Percentiles rank a stretch among this genome's conserved stretches.
Evolutionary conservation across 106 monocot species (phyloP).

Genomic region (Dendrobium chrysotoxum): DNA sequence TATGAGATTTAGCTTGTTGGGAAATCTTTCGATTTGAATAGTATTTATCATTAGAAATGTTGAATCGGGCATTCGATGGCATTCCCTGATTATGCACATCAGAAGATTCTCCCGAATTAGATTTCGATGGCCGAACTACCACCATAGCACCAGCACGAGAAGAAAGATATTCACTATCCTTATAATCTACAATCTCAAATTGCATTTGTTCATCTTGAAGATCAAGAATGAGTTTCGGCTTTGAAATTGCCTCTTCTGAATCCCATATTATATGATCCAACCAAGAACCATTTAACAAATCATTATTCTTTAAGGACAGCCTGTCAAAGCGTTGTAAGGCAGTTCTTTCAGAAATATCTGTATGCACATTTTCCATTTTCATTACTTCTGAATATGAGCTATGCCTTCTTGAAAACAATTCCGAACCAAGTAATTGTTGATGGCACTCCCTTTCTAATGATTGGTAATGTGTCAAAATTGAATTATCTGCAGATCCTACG

Average conservation of each 20-base stretch:
- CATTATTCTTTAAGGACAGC: slow-evolving; percentile 66
- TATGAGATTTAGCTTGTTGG: slow-evolving; percentile 77
- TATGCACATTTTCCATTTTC: slow-evolving; percentile 12
- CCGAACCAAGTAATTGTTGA: slow-evolving; percentile 29
- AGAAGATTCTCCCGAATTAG: slow-evolving; percentile 21
- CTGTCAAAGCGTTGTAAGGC: slow-evolving; percentile 32
- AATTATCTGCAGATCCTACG: slow-evolving; percentile 20
- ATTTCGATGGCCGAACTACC: slow-evolving; percentile 34
- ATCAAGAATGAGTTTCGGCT: slow-evolving; percentile 91
- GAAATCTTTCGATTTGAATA: slow-evolving; percentile 74
- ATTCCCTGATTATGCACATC: slow-evolving; percentile 41
- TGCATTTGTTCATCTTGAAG: slow-evolving; percentile 94
- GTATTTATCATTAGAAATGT: slow-evolving; percentile 96
- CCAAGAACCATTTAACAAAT: slow-evolving; percentile 80
- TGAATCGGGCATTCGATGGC: slow-evolving; percentile 45
- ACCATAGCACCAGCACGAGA: slow-evolving; percentile 78
- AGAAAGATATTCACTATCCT: slow-evolving; percentile 38
- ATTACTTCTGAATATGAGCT: slow-evolving; percentile 12
- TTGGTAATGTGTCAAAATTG: slow-evolving; percentile 1
- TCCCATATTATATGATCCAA: slow-evolving; percentile 87
- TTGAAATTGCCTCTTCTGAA: slow-evolving; percentile 40
- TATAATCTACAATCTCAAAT: slow-evolving; percentile 75
- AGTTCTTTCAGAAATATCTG: slow-evolving; percentile 14
- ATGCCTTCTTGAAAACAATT: slow-evolving; percentile 17
- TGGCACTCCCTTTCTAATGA: slow-evolving; percentile 21